Base-by-base conservation (phyloP, 257 asterid genomes). In the Buddleja alternifolia region DNA sequence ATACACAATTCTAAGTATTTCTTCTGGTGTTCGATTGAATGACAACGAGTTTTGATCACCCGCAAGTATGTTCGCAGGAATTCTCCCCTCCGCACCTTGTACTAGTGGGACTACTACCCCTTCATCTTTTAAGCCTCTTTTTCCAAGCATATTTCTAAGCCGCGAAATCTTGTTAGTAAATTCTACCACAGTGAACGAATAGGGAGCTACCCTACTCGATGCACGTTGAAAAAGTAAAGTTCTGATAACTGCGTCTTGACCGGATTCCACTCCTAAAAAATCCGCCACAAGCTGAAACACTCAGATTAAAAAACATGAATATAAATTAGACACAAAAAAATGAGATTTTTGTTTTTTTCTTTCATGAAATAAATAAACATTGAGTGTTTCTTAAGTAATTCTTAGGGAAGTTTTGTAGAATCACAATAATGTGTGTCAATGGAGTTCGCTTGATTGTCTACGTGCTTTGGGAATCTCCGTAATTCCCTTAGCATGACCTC, bases 221-320 rank as follows among this genome's bases (percentile, higher is more conserved):
- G 70, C 68, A 0, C 59, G 56, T 42, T 79, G 56, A 19, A 40
- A 81, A 0, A 82, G 72, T 1, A 84, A 24, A 1, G 76, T 4
- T 24, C 90, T 73, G 3, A 84, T 5, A 1, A 82, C 77, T 1
- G 84, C 87, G 32, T 81, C 87, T 73, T 84, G 90, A 14, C 85
- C 88, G 6, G 90, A 65, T 68, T 85, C 87, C 72, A 85, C 82
- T 0, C 78, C 90, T 39, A 85, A 57, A 4, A 85, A 83, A 63
- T 84, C 85, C 0, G 84, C 85, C 54, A 75, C 81, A 2, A 84
- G 56, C 85, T 84, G 78, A 0, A 72, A 17, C 9, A 0, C 2
- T 9, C 25, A 10, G n/a, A n/a, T 15, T 3, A 1, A 42, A 11
- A 7, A 23, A 42, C 9, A 57, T 29, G 3, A 29, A 29, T 5